Base-by-base conservation (phyloP, 371 early-diverging fungal species). In the Zychaea mexicana region DNA sequence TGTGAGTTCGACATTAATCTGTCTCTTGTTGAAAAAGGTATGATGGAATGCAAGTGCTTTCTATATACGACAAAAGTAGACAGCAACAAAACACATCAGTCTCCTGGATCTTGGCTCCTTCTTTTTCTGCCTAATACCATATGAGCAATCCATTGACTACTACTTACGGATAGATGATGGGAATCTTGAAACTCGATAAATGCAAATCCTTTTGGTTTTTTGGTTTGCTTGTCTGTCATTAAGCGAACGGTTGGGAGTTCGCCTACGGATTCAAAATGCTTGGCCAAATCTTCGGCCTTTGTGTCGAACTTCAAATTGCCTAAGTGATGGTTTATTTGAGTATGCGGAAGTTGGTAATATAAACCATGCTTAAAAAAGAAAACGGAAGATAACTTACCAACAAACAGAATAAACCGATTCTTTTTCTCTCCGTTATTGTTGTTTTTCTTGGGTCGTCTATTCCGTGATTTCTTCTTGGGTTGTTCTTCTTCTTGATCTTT, bases 1-100 rank as follows among this genome's bases (percentile, higher is more conserved):
- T n/a, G 93, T 92, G 64, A 92, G 64, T 66, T 92, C 92, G 28
- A 92, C 90, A 67, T 90, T 91, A 61, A 92, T 90, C 49, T 87
- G 85, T 70, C 89, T 77, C 57, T 80, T 78, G 22, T 87, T 87
- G 69, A 92, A 83, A 31, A 77, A 69, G 19, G 85, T 79, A 64
- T 88, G 87, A 71, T 92, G 90, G 57, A 90, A 89, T 52, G 77
- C 81, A 19, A 92, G 73, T 32, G 90, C 90, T 74, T 82, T 86
- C 80, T 87, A 71, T 52, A 60, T n/a, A n/a, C n/a, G 52, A 21
- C 28, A 31, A 24, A 15, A 21, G 56, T n/a, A 3, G 30, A 31
- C 2, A 21, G 24, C 52, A 31, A 52, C 32, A 59, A 24, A n/a
- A n/a, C n/a, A n/a, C n/a, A n/a, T n/a, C n/a, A n/a, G n/a, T n/a